Conservation (phyloP, 257 asterid species). For the Solanum stenotomum region DNA sequence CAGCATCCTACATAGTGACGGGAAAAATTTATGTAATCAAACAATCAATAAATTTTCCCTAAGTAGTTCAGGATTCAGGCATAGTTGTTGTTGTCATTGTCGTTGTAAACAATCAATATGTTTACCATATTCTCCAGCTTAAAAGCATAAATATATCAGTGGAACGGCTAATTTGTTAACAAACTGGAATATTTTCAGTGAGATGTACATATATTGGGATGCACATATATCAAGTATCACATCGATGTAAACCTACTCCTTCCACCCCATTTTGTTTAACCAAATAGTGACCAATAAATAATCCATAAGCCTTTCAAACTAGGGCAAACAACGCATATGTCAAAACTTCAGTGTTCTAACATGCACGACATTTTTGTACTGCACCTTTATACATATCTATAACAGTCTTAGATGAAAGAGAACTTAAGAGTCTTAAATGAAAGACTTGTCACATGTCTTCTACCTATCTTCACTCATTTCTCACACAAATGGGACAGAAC, state of each 20-base stretch:
- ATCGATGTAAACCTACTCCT: not conserved
- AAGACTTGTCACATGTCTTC: not conserved
- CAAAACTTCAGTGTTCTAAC: not conserved
- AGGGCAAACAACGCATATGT: not conserved
- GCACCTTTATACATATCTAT: not conserved
- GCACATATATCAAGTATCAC: not conserved
- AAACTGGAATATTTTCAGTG: not conserved
- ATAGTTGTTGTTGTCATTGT: not conserved
- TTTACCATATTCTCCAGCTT: not conserved
- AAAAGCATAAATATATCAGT: not conserved
- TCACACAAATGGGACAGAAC: not conserved
- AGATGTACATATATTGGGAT: not conserved
- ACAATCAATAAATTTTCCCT: not conserved
- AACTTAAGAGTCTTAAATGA: not conserved
- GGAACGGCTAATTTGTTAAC: not conserved
- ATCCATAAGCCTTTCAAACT: not conserved
- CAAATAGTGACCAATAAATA: not conserved
- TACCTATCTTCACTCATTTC: not conserved
- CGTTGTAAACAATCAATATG: not conserved
- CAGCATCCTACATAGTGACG: conserved; percentile 67
- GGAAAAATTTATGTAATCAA: not conserved
- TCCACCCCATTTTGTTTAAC: not conserved
- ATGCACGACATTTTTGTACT: not conserved
- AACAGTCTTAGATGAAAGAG: not conserved
- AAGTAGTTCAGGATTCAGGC: not conserved